These are phyloP conservation scores for Cardamine chenopodiifolia DNA, from an alignment of 345 rosid genomes.

Conservation along the genomic window DNA sequence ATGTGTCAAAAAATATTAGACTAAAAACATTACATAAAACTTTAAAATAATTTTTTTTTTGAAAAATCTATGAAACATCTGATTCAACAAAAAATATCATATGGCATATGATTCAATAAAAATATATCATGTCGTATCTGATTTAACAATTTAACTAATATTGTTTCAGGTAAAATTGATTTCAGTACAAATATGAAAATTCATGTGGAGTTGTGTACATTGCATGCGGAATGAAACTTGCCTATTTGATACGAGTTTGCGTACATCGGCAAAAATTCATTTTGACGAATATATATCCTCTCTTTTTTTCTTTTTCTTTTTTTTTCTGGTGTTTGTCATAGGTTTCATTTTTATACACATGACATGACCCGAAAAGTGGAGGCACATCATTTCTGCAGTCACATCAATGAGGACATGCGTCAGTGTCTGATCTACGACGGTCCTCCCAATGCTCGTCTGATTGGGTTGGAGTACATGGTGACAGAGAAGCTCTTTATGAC, in stretches of 20 bases:
- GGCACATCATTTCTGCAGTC: constrained; percentile 78
- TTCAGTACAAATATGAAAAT: too few species aligned
- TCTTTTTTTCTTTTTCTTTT: not conserved
- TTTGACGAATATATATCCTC: not conserved
- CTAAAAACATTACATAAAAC: too few species aligned
- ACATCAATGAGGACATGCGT: constrained; percentile 79
- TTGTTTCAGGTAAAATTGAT: too few species aligned
- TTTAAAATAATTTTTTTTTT: too few species aligned
- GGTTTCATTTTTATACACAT: constrained; percentile 69
- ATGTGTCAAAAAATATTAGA: too few species aligned
- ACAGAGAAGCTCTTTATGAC: constrained; percentile 71
- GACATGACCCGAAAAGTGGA: constrained; percentile 87
- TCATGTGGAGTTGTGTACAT: too few species aligned
- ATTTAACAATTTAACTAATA: too few species aligned
- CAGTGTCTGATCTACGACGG: constrained; percentile 79
- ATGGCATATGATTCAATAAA: too few species aligned
- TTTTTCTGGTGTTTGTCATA: constrained; percentile 7
- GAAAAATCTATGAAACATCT: too few species aligned
- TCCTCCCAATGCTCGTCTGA: constrained; percentile 56
- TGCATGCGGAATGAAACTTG: not conserved
- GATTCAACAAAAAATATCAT: too few species aligned
- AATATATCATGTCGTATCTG: too few species aligned
- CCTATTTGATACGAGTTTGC: not conserved
- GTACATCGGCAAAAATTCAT: too few species aligned
- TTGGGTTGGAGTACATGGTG: constrained; percentile 74